A percentile compares a stretch with the other conserved stretches of the same genome.
These are phyloP conservation scores for Sphagnum tenellum DNA, from an alignment of 225 moss, liverwort and hornwort species.

Conservation along the genomic window DNA sequence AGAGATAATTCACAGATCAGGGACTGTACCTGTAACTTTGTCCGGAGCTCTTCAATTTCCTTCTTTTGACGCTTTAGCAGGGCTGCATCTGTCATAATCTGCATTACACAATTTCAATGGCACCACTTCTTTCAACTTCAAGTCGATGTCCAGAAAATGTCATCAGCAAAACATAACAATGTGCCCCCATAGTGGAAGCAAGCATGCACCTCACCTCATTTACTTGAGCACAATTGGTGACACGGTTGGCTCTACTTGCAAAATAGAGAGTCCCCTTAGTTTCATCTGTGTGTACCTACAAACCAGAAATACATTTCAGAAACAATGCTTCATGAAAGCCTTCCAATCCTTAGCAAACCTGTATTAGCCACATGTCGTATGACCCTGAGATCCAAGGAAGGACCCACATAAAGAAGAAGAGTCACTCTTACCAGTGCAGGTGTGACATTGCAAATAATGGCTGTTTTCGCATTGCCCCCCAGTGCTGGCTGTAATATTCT, in stretches of 20 bases:
- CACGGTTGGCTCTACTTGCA: conserved; percentile 93
- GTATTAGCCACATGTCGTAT: too few species aligned
- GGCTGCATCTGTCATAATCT: conserved; percentile 97
- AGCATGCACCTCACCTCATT: conserved; percentile 59
- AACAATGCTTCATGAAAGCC: too few species aligned
- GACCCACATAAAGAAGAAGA: too few species aligned
- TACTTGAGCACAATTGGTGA: conserved; percentile 97
- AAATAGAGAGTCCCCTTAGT: conserved; percentile 84
- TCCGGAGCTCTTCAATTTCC: conserved; percentile 84
- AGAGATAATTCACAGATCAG: too few species aligned
- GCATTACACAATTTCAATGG: not conserved
- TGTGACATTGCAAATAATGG: conserved; percentile 89
- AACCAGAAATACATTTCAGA: conserved; percentile 7
- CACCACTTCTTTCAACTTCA: too few species aligned
- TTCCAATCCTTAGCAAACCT: too few species aligned
- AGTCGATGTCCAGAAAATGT: too few species aligned
- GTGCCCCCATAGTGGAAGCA: too few species aligned
- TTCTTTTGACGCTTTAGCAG: conserved; percentile 94
- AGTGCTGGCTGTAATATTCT: conserved; percentile 89
- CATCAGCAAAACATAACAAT: too few species aligned
- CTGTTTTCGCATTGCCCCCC: conserved; percentile 93
- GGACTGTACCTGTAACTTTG: conserved; percentile 63
- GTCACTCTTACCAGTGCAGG: conserved; percentile 62
- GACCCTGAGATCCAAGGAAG: too few species aligned
- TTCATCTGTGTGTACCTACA: conserved; percentile 91